phyloP scores from a whole-genome alignment of 225 moss, liverwort and hornwort genomes.

The Physcomitrellopsis africana region DNA sequence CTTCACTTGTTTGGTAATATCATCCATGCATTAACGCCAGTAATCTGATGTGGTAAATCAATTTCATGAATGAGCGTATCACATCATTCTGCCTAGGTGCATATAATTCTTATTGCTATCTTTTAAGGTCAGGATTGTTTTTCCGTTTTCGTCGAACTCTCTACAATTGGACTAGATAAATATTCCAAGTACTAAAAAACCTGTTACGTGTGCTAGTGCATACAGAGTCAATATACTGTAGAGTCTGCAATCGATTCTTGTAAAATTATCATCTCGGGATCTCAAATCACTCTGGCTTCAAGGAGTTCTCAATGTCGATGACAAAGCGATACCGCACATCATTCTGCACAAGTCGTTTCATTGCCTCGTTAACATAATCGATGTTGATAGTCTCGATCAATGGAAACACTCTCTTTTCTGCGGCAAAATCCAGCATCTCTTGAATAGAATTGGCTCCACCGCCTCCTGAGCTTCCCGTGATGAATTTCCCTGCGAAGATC shows the following conservation, averaged over 20 bases:
- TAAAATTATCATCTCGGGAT: too few relatives aligned
- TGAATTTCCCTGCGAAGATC: conserved; percentile 34
- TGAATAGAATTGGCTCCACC: conserved; percentile 54
- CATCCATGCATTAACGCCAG: too few relatives aligned
- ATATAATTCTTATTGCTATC: too few relatives aligned
- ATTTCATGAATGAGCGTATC: too few relatives aligned
- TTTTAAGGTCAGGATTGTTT: too few relatives aligned
- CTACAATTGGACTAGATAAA: too few relatives aligned
- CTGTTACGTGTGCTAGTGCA: background rate
- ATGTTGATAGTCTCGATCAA: conserved; percentile 62
- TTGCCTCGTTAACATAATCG: conserved; percentile 50
- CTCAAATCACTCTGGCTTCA: conserved; percentile 31
- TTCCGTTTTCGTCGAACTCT: too few relatives aligned
- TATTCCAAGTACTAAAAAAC: background rate
- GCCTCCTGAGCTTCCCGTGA: conserved; percentile 49
- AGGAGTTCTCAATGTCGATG: conserved; percentile 58
- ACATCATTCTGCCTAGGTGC: too few relatives aligned
- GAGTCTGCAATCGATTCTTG: background rate
- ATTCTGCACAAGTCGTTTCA: conserved; percentile 53
- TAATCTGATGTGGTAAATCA: too few relatives aligned
- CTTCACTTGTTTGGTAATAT: too few relatives aligned
- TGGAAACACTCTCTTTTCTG: conserved; percentile 49
- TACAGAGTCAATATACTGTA: too few relatives aligned
- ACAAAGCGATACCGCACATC: conserved; percentile 78
- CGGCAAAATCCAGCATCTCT: conserved; percentile 69